Conservation (phyloP, 176 grass and related monocot genomes). For the Aegilops tauschii region DNA sequence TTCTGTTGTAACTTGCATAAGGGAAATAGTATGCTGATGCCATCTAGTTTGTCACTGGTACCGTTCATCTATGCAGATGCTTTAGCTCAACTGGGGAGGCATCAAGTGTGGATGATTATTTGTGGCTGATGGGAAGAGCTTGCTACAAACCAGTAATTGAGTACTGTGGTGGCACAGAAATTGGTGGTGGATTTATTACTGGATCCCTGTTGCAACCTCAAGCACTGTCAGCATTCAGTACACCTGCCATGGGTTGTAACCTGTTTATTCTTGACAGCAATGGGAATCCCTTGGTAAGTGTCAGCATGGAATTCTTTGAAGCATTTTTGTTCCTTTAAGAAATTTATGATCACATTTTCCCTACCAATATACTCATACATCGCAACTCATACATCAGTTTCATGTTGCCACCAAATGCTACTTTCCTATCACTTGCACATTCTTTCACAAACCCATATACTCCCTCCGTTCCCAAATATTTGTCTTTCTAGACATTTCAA, state of each 20-base stretch:
- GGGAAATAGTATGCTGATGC: constrained; percentile 11
- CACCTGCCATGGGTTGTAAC: constrained; percentile 81
- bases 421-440: neutral
- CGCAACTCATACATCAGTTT: neutral
- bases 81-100: constrained; percentile 97
- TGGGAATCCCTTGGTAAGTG: constrained; percentile 74
- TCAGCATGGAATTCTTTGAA: neutral
- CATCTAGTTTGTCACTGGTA: constrained; percentile 13
- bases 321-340: neutral
- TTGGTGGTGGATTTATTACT: constrained; percentile 85
- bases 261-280: constrained; percentile 74
- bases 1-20: neutral
- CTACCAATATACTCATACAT: neutral
- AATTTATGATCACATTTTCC: neutral
- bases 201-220: constrained; percentile 85
- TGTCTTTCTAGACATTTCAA: too few species aligned
- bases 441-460: neutral
- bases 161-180: constrained; percentile 94
- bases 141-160: constrained; percentile 94
- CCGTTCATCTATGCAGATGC: constrained; percentile 57
- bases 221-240: constrained; percentile 92
- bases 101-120: constrained; percentile 95
- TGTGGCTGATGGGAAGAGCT: constrained; percentile 98
- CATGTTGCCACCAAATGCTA: neutral
- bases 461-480: neutral